A percentile compares a stretch with the other conserved stretches of the same genome.
phyloP scores from a whole-genome alignment of 164 flowering plant species.

The Annona cherimola region DNA sequence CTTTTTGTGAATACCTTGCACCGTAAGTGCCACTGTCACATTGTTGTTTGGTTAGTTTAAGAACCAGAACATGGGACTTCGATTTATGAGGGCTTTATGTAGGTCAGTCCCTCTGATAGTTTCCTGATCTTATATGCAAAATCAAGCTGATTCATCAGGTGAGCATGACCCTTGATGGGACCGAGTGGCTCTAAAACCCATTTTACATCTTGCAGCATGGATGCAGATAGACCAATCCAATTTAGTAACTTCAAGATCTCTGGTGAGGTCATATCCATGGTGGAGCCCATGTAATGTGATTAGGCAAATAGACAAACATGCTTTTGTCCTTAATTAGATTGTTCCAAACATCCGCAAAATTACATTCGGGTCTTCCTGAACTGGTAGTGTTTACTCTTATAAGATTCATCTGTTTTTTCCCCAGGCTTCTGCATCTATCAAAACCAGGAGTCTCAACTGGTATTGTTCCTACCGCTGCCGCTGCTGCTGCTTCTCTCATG shows the following conservation, averaged over 20 bases:
- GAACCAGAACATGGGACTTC: neutral
- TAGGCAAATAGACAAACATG: too few relatives aligned
- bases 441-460: slow-evolving; percentile 86
- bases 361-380: neutral
- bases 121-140: neutral
- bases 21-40: slow-evolving; percentile 54
- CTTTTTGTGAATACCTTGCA: slow-evolving; percentile 96
- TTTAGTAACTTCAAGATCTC: too few relatives aligned
- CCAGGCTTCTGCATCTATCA: slow-evolving; percentile 90
- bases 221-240: too few relatives aligned
- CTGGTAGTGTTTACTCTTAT: neutral
- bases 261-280: neutral
- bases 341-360: too few relatives aligned
- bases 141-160: neutral
- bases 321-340: too few relatives aligned
- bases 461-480: slow-evolving; percentile 90
- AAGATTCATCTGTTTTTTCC: neutral
- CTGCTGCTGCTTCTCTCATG: slow-evolving; percentile 94
- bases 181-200: neutral
- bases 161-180: neutral
- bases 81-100: neutral
- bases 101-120: neutral
- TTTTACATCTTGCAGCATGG: too few relatives aligned
- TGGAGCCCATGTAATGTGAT: neutral
- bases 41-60: neutral